phyloP scores from a whole-genome alignment of 495 filamentous ascomycete genomes.

The Penicillium cinerascens region DNA sequence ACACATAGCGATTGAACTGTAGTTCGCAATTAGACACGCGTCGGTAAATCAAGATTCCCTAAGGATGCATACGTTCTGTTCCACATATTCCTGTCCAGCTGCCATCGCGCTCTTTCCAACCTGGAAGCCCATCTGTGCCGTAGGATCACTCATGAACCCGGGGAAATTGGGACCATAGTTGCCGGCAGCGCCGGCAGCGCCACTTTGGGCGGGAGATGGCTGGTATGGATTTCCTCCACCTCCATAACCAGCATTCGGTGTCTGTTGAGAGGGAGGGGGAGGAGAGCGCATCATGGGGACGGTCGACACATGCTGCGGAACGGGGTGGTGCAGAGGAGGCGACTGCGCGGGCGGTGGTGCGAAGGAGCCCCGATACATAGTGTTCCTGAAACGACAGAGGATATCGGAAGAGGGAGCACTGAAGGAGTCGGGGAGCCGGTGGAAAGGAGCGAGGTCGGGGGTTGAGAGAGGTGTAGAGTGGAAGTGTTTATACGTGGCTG shows the following conservation, averaged over 20 bases:
- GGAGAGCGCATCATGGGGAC: slow-evolving; percentile 98
- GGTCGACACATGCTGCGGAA: slow-evolving; percentile 96
- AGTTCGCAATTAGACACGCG: slow-evolving; percentile 8
- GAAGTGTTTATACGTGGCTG: slow-evolving; percentile 46
- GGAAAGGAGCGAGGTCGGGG: slow-evolving; percentile 7
- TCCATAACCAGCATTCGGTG: slow-evolving; percentile 61
- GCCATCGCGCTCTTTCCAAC: slow-evolving; percentile 87
- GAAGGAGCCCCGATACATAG: slow-evolving; percentile 82
- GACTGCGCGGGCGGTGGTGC: slow-evolving; percentile 75
- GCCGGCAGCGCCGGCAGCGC: slow-evolving; percentile 52
- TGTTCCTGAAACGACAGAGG: slow-evolving; percentile 13
- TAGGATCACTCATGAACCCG: slow-evolving; percentile 90
- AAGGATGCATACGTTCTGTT: slow-evolving; percentile 67
- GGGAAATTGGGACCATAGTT: slow-evolving; percentile 72
- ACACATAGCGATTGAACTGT: slow-evolving; percentile 90
- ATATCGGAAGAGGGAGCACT: slow-evolving; percentile 2
- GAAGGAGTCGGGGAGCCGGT: not conserved
- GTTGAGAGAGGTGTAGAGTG: slow-evolving; percentile 9
- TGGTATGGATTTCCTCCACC: slow-evolving; percentile 64
- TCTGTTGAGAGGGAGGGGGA: slow-evolving; percentile 76
- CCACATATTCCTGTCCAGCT: slow-evolving; percentile 87
- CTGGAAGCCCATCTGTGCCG: slow-evolving; percentile 94
- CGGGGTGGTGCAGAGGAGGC: slow-evolving; percentile 95
- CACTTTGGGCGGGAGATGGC: slow-evolving; percentile 45
- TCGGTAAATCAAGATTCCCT: not conserved